These are phyloP conservation scores for Lachnellula arida DNA, from an alignment of 2,329 filamentous ascomycete species.

Conservation along the genomic window DNA sequence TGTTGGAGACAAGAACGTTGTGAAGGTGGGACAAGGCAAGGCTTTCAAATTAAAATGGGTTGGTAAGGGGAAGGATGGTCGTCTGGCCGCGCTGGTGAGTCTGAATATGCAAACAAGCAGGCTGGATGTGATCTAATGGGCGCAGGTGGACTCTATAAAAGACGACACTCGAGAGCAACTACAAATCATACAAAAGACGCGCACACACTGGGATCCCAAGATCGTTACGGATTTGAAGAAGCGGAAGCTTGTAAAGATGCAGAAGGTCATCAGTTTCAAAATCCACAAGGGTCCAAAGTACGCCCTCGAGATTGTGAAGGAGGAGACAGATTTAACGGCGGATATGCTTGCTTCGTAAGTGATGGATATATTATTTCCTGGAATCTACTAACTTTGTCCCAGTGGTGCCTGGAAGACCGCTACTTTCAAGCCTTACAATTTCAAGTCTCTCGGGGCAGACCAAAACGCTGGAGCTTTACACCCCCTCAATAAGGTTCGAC, in stretches of 20 bases:
- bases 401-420: conserved; percentile 87
- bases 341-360: conserved; percentile 73
- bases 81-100: conserved; percentile 49
- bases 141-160: conserved; percentile 64
- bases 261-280: conserved; percentile 82
- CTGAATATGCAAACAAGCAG: not conserved
- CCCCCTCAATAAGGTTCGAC: conserved; percentile 87
- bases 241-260: conserved; percentile 78
- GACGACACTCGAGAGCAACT: conserved; percentile 77
- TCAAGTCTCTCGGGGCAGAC: conserved; percentile 59
- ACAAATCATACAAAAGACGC: conserved; percentile 64
- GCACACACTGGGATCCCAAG: conserved; percentile 68
- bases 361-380: not conserved
- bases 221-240: conserved; percentile 79
- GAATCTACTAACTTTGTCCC: conserved; percentile 13
- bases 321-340: conserved; percentile 90
- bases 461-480: conserved; percentile 58
- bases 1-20: conserved; percentile 68
- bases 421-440: conserved; percentile 80
- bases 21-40: conserved; percentile 88
- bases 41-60: conserved; percentile 83
- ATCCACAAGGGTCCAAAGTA: conserved; percentile 84
- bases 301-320: conserved; percentile 80
- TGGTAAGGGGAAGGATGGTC: conserved; percentile 53
- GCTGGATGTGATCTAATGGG: conserved; percentile 9